phyloP scores from a whole-genome alignment of 2,329 filamentous ascomycete species.

The Nemania diffusa region DNA sequence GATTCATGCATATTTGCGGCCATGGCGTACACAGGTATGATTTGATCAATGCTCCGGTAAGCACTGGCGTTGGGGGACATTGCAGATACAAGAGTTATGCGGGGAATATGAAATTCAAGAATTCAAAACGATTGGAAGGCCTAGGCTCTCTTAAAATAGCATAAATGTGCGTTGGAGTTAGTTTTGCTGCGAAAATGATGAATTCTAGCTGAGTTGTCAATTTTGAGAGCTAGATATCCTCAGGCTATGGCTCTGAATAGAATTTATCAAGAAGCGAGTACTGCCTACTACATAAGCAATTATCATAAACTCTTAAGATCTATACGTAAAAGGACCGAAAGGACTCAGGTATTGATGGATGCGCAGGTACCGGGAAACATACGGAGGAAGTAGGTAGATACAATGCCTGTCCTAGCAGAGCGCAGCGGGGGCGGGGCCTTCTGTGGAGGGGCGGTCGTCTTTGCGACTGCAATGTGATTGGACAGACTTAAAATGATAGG shows the following conservation, averaged over 20 bases:
- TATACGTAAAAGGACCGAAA: background rate
- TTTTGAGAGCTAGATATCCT: too few species aligned
- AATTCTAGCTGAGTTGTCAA: too few species aligned
- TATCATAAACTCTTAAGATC: too few species aligned
- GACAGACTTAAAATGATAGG: conserved; percentile 21
- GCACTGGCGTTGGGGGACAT: conserved; percentile 21
- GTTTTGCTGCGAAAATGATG: background rate
- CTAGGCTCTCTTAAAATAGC: background rate
- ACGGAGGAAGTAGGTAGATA: too few species aligned
- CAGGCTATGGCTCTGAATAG: too few species aligned
- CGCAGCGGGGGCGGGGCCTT: conserved; percentile 1
- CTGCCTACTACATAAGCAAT: too few species aligned
- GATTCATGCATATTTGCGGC: background rate
- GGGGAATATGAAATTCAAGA: background rate
- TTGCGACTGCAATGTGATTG: conserved; percentile 33
- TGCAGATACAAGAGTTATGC: conserved; percentile 9
- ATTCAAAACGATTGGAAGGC: background rate
- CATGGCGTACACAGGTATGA: background rate
- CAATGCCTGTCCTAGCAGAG: too few species aligned
- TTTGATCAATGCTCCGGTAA: conserved; percentile 1
- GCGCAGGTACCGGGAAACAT: too few species aligned
- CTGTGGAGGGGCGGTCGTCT: conserved; percentile 6
- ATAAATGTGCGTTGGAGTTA: background rate
- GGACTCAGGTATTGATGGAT: background rate
- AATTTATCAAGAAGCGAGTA: too few species aligned